These are phyloP conservation scores for Ophiosphaerella narmari DNA, from an alignment of 2,329 filamentous ascomycete genomes.

Conservation along the genomic window DNA sequence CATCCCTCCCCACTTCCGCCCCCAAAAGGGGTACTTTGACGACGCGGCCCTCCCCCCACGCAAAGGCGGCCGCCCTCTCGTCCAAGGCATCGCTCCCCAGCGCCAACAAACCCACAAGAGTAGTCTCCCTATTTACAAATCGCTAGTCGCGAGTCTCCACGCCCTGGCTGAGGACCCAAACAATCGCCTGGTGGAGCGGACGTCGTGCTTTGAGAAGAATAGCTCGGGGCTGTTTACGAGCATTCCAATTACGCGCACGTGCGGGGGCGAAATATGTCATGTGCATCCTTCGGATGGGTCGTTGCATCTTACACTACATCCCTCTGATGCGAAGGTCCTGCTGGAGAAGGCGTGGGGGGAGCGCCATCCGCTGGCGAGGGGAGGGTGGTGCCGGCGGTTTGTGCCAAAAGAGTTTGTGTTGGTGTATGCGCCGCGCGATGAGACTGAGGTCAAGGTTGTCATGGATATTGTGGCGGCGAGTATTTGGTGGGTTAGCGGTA, in stretches of 20 bases:
- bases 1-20: conserved; percentile 57
- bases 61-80: conserved; percentile 65
- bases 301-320: conserved; percentile 80
- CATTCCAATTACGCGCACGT: conserved; percentile 69
- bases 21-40: conserved; percentile 63
- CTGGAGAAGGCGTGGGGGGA: conserved; percentile 81
- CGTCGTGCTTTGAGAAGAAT: conserved; percentile 81
- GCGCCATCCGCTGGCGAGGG: conserved; percentile 67
- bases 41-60: conserved; percentile 62
- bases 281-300: conserved; percentile 77
- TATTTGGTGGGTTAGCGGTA: conserved; percentile 66
- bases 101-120: conserved; percentile 74
- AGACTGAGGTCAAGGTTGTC: conserved; percentile 69
- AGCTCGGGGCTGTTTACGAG: conserved; percentile 74
- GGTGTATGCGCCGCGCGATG: conserved; percentile 77
- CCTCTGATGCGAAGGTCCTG: conserved; percentile 73
- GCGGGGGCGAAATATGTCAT: conserved; percentile 81
- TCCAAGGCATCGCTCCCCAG: conserved; percentile 80
- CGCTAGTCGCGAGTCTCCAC: conserved; percentile 23
- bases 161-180: conserved; percentile 26
- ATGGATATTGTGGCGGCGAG: conserved; percentile 74
- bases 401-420: conserved; percentile 78
- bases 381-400: conserved; percentile 67
- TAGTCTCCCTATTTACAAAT: conserved; percentile 53
- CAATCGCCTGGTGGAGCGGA: conserved; percentile 55